Base-by-base conservation (phyloP, 2,329 filamentous ascomycete species). In the Ascochyta fabae region DNA sequence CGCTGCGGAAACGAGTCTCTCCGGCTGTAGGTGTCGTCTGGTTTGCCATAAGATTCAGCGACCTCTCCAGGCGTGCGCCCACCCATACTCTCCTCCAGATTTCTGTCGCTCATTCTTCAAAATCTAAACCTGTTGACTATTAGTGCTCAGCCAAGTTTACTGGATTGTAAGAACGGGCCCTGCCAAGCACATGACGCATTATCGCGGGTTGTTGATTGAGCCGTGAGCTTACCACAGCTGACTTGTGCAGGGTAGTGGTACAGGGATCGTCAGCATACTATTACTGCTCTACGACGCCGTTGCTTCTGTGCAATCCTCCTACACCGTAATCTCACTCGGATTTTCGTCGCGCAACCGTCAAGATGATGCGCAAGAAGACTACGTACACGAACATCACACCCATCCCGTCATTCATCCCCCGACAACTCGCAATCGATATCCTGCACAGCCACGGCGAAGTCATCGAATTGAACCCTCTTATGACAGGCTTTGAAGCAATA, bases 371-470 rank as follows among this genome's bases (percentile, higher is more conserved):
- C 57, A 89, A 86, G 72, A 89, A 88, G 70, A 83, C 86, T 60
- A 80, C 81, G 24, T 88, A 88, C 73, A 89, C 86, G 24, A 83
- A 88, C 62, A 84, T 90, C 70, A 90, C 88, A 53, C 86, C 87
- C 41, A 88, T 90, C 46, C 88, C 88, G 29, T 80, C 81, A 68
- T 88, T 86, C 74, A 88, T 90, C 61, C 88, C 88, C 16, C 86
- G 88, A 58, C 86, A 90, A 72, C 81, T 90, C 50, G 88, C 88
- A 62, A 82, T 90, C 75, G 87, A 90, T 70, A 88, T 90, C 70
- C 84, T 90, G 53, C 88, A 90, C 72, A 84, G 84, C 60, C 87
- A 90, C 73, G 82, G 83, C 71, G 87, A 90, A 69, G 84, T 90
- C 73, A 89, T 90, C 77, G 86, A 84, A 31, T 77, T 90, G 58